Conservation (phyloP, 1,284 basidiomycete species). For the Austroboletus niveus region DNA sequence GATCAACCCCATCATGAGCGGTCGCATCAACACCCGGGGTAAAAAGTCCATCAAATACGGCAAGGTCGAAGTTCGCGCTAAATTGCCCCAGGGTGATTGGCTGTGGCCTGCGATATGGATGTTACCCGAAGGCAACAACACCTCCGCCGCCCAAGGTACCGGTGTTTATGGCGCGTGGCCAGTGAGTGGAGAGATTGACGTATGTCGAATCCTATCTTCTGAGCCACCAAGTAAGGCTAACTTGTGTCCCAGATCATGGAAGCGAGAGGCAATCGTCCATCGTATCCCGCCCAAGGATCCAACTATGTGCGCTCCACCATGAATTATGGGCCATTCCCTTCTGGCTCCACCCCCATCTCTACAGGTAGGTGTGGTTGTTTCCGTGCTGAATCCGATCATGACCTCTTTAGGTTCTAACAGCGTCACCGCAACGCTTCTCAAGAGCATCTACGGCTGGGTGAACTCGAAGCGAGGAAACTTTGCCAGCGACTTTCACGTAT, state of each 20-base stretch:
- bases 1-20: slow-evolving; percentile 76
- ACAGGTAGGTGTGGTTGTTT: slow-evolving; percentile 47
- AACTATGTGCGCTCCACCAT: slow-evolving; percentile 74
- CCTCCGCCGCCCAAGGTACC: slow-evolving; percentile 16
- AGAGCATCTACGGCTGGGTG: slow-evolving; percentile 61
- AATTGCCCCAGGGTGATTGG: slow-evolving; percentile 54
- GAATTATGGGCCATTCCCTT: slow-evolving; percentile 67
- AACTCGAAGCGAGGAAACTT: slow-evolving; percentile 61
- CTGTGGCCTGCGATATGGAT: slow-evolving; percentile 87
- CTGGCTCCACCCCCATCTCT: slow-evolving; percentile 41
- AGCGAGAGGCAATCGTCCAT: slow-evolving; percentile 61
- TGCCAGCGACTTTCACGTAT: slow-evolving; percentile 68
- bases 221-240: neutral
- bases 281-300: slow-evolving; percentile 62
- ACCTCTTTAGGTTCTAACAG: slow-evolving; percentile 12
- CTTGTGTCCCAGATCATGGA: slow-evolving; percentile 59
- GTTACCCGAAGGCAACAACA: slow-evolving; percentile 58
- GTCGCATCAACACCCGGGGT: slow-evolving; percentile 66
- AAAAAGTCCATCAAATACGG: slow-evolving; percentile 66
- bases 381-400: neutral
- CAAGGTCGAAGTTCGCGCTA: slow-evolving; percentile 62
- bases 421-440: slow-evolving; percentile 22
- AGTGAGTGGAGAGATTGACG: slow-evolving; percentile 71
- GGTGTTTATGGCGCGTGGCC: slow-evolving; percentile 76
- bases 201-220: slow-evolving; percentile 23